phyloP scores from a whole-genome alignment of 2,329 filamentous ascomycete species.

The Simplicillium sp. region DNA sequence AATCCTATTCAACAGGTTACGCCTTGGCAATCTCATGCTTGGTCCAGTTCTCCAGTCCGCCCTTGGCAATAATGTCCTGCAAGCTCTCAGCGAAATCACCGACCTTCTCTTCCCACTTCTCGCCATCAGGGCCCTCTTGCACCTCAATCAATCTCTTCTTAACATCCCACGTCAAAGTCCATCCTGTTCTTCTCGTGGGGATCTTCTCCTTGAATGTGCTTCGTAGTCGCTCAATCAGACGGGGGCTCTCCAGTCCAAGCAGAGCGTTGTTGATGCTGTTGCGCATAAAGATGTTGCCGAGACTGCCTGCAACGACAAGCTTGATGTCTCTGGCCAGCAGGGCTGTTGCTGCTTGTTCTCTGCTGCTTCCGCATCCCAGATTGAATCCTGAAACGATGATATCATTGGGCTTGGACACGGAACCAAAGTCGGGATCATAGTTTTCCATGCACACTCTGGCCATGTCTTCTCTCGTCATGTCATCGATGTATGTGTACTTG shows the following conservation, averaged over 20 bases:
- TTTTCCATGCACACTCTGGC: conserved; percentile 88
- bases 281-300: conserved; percentile 73
- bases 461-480: conserved; percentile 69
- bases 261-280: conserved; percentile 74
- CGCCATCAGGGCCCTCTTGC: conserved; percentile 10
- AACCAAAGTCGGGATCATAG: conserved; percentile 67
- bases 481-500: conserved; percentile 87
- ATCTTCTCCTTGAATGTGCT: conserved; percentile 49
- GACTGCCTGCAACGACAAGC: conserved; percentile 70
- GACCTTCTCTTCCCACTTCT: conserved; percentile 14
- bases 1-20: too few species aligned
- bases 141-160: conserved; percentile 9
- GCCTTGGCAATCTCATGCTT: conserved; percentile 28
- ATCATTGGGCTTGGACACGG: conserved; percentile 57
- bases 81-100: conserved; percentile 13
- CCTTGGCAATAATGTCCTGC: conserved; percentile 16
- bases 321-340: conserved; percentile 74
- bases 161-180: conserved; percentile 37
- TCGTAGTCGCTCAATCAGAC: conserved; percentile 55
- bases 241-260: conserved; percentile 61
- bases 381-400: conserved; percentile 82
- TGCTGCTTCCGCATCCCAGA: conserved; percentile 73
- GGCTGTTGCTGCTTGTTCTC: conserved; percentile 80
- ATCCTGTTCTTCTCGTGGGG: conserved; percentile 66
- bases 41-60: conserved; percentile 11